These are phyloP conservation scores for Leptographium lundbergii DNA, from an alignment of 2,329 filamentous ascomycete genomes.

Conservation along the genomic window DNA sequence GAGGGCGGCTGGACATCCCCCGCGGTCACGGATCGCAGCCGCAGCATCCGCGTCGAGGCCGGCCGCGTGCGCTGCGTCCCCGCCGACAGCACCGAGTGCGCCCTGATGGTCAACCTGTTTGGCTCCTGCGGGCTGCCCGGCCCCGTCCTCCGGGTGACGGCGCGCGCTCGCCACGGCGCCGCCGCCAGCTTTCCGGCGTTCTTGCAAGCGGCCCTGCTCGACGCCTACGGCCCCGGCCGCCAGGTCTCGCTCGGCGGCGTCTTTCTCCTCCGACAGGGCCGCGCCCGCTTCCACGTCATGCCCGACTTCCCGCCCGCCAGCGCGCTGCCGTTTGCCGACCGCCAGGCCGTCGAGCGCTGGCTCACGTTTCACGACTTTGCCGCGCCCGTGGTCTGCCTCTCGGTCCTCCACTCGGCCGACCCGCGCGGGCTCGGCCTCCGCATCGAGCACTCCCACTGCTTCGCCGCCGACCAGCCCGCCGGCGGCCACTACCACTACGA, in stretches of 20 bases:
- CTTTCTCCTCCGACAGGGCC: conserved; percentile 28
- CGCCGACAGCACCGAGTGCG: conserved; percentile 17
- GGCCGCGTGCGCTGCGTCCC: conserved; percentile 8
- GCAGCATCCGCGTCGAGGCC: conserved; percentile 14
- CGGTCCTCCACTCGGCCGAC: conserved; percentile 28
- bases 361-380: conserved; percentile 25
- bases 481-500: conserved; percentile 35
- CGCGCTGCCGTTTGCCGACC: conserved; percentile 16
- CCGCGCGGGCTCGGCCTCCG: conserved; percentile 23
- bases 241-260: conserved; percentile 27
- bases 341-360: conserved; percentile 23
- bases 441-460: conserved; percentile 36
- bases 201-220: conserved; percentile 18
- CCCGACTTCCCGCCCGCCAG: conserved; percentile 25
- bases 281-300: conserved; percentile 28
- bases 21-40: conserved; percentile 17
- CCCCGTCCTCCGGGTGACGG: conserved; percentile 14
- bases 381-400: conserved; percentile 25
- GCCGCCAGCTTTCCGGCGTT: conserved; percentile 21
- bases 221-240: conserved; percentile 18
- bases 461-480: conserved; percentile 16
- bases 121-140: conserved; percentile 23
- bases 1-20: neutral
- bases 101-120: conserved; percentile 29
- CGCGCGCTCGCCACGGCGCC: conserved; percentile 7